These are phyloP conservation scores for Phytophthora quininea DNA, from an alignment of 352 stramenopile species.

Conservation along the genomic window DNA sequence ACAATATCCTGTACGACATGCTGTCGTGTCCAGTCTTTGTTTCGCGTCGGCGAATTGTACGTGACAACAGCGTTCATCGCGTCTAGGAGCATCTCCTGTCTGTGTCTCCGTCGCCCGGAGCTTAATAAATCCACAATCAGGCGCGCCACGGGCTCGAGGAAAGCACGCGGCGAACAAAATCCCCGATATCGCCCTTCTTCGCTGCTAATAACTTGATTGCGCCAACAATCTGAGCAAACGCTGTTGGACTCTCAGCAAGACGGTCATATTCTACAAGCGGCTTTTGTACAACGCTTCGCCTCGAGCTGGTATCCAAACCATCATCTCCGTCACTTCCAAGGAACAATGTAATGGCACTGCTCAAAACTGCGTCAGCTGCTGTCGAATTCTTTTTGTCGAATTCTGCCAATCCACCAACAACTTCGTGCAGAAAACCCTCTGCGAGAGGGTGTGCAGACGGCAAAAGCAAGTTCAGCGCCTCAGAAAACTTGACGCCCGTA, in stretches of 20 bases:
- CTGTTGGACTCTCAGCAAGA: slow-evolving; percentile 7
- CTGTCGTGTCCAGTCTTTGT: slow-evolving; percentile 47
- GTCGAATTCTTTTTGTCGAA: slow-evolving; percentile 14
- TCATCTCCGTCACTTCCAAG: slow-evolving; percentile 26
- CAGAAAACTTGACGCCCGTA: slow-evolving; percentile 29
- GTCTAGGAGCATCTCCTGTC: slow-evolving; percentile 44
- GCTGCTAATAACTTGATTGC: slow-evolving; percentile 33
- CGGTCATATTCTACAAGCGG: slow-evolving; percentile 39
- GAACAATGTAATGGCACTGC: slow-evolving; percentile 38
- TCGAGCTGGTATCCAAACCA: slow-evolving; percentile 22
- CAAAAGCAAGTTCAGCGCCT: slow-evolving; percentile 37
- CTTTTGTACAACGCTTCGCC: slow-evolving; percentile 43
- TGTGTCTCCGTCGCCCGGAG: slow-evolving; percentile 25
- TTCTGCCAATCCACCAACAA: slow-evolving; percentile 28
- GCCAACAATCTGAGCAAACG: slow-evolving; percentile 26
- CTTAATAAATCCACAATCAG: slow-evolving; percentile 40
- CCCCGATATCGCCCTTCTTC: slow-evolving; percentile 27
- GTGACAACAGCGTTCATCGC: slow-evolving; percentile 41
- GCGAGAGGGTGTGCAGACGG: slow-evolving; percentile 17
- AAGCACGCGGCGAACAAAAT: slow-evolving; percentile 50
- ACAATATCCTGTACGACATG: slow-evolving; percentile 57
- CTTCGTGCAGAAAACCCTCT: slow-evolving; percentile 24
- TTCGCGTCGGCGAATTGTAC: slow-evolving; percentile 20
- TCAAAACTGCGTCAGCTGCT: slow-evolving; percentile 26
- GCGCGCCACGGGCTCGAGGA: slow-evolving; percentile 40